Base-by-base conservation (phyloP, 352 stramenopile genomes). In the Phytophthora chlamydospora region DNA sequence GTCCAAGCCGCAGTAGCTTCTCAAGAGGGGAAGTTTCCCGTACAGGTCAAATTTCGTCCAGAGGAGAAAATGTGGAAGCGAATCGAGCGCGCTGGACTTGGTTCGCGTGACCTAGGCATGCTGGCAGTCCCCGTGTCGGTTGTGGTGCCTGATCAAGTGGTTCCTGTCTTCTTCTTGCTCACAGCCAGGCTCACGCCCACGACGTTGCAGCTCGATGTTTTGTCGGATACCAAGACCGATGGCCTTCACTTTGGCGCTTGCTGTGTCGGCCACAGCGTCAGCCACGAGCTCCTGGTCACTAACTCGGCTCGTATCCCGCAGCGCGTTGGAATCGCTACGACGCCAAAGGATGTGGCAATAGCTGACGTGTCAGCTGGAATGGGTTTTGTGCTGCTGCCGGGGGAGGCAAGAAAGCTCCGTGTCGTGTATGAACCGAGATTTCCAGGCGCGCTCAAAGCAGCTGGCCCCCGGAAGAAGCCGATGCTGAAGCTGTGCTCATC, bases 11-110 rank as follows among this genome's bases (percentile, higher is more conserved):
- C 66, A 11, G 42, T 42, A n/a, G 34, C 4, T 27, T 46, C 38
- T 11, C 17, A 65, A 34, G 35, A 41, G 3, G 82, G 75, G 6
- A 70, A 45, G 16, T 91, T 97, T 29, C 56, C 69, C 12, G 66
- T 97, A 3, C 81, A 95, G 29, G 59, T 88, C 16, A 83, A 84
- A 59, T 93, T 96, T 46, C 73, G 78, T 13, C 86, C 86, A 2
- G 60, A 76, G 8, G 32, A 72, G 40, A 29, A 58, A 7, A 76
- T 89, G 45, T 88, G 78, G 78, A 75, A 43, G 48, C 50, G 62
- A 5, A 49, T 86, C 12, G 66, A 78, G 39, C 71, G 61, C 27
- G 78, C 76, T 27, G 62, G 79, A 1, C 78, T 88, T 38, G 84
- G 84, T 6, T 72, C 67, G 4, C 47, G 67, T 21, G 43, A 51